Evolutionary conservation across 2,329 filamentous ascomycete genomes (phyloP).

Genomic region (Beauveria asiatica): DNA sequence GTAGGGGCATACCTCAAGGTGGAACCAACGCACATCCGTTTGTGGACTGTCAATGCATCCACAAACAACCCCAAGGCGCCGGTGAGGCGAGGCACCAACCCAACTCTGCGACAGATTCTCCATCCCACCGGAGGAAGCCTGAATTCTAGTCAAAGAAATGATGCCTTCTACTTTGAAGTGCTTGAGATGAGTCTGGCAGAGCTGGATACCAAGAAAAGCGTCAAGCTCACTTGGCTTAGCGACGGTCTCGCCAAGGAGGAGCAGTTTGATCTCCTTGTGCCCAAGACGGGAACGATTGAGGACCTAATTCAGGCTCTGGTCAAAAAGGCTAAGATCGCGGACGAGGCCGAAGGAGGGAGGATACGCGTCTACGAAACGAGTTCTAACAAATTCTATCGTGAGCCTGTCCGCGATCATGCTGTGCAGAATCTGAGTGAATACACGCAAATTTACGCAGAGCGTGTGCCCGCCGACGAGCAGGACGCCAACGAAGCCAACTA

Average conservation of each 20-base stretch:
- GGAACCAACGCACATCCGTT: constrained; percentile 79
- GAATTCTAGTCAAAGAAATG: constrained; percentile 60
- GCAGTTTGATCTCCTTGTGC: constrained; percentile 70
- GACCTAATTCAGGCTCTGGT: constrained; percentile 70
- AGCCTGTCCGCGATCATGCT: constrained; percentile 59
- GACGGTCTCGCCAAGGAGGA: constrained; percentile 94
- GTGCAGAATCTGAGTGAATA: constrained; percentile 85
- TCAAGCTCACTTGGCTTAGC: constrained; percentile 76
- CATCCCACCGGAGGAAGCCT: constrained; percentile 65
- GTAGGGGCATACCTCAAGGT: constrained; percentile 70
- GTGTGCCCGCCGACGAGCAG: constrained; percentile 64
- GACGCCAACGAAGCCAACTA: constrained; percentile 49
- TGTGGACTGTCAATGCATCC: constrained; percentile 74
- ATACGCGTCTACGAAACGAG: constrained; percentile 79
- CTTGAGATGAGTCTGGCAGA: constrained; percentile 91
- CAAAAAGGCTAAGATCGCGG: constrained; percentile 71
- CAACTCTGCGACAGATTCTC: constrained; percentile 72
- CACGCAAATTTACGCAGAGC: constrained; percentile 70
- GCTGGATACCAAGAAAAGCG: constrained; percentile 80
- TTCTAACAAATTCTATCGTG: constrained; percentile 74
- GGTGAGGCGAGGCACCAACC: constrained; percentile 63
- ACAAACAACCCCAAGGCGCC: constrained; percentile 69
- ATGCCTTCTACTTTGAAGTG: constrained; percentile 85
- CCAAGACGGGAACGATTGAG: constrained; percentile 72
- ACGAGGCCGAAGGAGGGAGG: constrained; percentile 59